These are phyloP conservation scores for Aegilops bicornis DNA, from an alignment of 176 grass and related monocot species.

Conservation along the genomic window DNA sequence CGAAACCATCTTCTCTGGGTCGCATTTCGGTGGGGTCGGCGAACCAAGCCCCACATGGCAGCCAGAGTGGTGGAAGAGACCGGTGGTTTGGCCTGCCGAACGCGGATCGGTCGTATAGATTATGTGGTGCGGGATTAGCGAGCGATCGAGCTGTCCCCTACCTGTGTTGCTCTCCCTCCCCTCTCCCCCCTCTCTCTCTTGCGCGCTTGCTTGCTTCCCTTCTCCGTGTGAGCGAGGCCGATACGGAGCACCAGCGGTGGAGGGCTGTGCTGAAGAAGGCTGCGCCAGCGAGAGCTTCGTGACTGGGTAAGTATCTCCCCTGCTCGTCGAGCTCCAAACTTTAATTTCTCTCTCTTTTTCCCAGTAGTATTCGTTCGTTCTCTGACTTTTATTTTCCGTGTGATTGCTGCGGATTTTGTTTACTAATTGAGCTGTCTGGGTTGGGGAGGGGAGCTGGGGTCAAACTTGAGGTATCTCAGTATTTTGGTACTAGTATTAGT, in stretches of 20 bases:
- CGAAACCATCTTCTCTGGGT: not conserved
- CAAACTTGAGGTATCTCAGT: not conserved
- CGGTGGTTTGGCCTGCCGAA: not conserved
- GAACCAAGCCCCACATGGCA: fast-evolving
- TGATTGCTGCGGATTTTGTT: not conserved
- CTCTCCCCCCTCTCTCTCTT: not conserved
- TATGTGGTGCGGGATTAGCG: constrained; percentile 52
- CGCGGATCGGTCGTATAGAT: constrained; percentile 37
- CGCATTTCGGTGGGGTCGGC: fast-evolving
- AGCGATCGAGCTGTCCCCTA: constrained; percentile 58
- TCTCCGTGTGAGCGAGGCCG: not conserved
- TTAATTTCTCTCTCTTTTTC: not conserved
- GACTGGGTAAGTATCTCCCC: constrained; percentile 28
- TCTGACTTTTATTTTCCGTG: not conserved
- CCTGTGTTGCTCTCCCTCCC: constrained; percentile 31
- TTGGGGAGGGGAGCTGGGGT: not conserved
- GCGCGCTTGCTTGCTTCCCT: constrained; percentile 24
- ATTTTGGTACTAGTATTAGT: not conserved
- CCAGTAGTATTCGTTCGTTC: not conserved
- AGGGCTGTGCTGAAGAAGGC: not conserved
- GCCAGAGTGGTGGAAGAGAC: fast-evolving
- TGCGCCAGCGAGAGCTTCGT: not conserved
- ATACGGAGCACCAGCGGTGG: not conserved
- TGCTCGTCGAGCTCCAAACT: not conserved
- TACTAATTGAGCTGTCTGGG: not conserved